phyloP scores from a whole-genome alignment of 1,139 yeast genomes.

The Yarrowia galli region DNA sequence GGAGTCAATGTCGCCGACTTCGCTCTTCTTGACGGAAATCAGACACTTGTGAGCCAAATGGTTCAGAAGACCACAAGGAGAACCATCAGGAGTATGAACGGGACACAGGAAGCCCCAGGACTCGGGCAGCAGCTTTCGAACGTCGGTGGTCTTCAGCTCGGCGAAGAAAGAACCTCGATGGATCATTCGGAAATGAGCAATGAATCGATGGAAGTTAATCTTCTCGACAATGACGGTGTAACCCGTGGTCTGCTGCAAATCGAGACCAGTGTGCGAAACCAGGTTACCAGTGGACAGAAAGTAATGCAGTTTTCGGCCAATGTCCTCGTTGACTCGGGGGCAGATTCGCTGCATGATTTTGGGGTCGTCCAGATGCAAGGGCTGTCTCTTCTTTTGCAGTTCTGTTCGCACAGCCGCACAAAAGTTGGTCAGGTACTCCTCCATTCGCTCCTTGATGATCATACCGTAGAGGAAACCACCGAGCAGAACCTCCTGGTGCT shows the following conservation, averaged over 20 bases:
- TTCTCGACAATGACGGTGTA: conserved; percentile 99
- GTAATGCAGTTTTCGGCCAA: conserved; percentile 93
- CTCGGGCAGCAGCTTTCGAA: conserved; percentile 93
- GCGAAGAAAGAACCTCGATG: conserved; percentile 99
- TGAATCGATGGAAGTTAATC: conserved; percentile 94
- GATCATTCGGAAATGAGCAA: conserved; percentile 98
- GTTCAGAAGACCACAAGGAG: conserved; percentile 97
- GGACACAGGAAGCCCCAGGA: conserved; percentile 99
- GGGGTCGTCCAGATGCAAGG: conserved; percentile 83
- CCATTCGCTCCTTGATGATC: conserved; percentile 95
- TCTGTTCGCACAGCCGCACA: conserved; percentile 79
- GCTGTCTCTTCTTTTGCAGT: conserved; percentile 71
- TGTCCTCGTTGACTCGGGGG: conserved; percentile 83
- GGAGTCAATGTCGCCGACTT: conserved; percentile 73
- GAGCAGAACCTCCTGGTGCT: conserved; percentile 93
- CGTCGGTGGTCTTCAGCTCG: conserved; percentile 95
- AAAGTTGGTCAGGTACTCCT: conserved; percentile 82
- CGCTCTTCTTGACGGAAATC: conserved; percentile 77
- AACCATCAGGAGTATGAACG: conserved; percentile 99
- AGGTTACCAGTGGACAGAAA: conserved; percentile 96
- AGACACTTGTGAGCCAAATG: conserved; percentile 96
- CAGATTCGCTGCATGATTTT: conserved; percentile 85
- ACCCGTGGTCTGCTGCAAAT: conserved; percentile 97
- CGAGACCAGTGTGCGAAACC: conserved; percentile 96
- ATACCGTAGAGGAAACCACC: conserved; percentile 98